Percentiles rank a stretch among this genome's conserved stretches.
Evolutionary conservation across 192 early-diverging fungal species (phyloP).

Genomic region (Piromyces finnis): DNA sequence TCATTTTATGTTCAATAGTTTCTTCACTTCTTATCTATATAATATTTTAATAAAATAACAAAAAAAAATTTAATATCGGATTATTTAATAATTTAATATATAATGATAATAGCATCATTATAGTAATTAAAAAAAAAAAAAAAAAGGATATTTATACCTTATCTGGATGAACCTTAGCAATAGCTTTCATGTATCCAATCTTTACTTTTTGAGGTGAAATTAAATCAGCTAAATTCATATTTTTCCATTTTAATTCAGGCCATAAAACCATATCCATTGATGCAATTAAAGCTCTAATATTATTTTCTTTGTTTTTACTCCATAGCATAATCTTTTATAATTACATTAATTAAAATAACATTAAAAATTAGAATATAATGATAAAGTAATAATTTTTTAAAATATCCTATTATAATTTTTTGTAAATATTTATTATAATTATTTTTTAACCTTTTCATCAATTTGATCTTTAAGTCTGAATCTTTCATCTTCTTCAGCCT

Average conservation of each 20-base stretch:
- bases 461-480: slow-evolving; percentile 59
- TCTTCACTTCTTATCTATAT: neutral
- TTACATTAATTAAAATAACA: too few relatives aligned
- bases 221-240: slow-evolving; percentile 66
- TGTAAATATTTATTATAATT: too few relatives aligned
- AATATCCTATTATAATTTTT: too few relatives aligned
- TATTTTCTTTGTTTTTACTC: slow-evolving; percentile 76
- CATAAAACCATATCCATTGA: slow-evolving; percentile 62
- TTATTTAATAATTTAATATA: too few relatives aligned
- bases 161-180: slow-evolving; percentile 85
- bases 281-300: slow-evolving; percentile 71
- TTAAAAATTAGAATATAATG: too few relatives aligned
- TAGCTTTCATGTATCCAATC: slow-evolving; percentile 79
- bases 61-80: too few relatives aligned
- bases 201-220: slow-evolving; percentile 75
- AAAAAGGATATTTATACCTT: too few relatives aligned
- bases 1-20: slow-evolving; percentile 66
- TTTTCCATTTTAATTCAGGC: slow-evolving; percentile 52
- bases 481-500: slow-evolving; percentile 42
- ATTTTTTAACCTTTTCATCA: too few relatives aligned
- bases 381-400: too few relatives aligned
- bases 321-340: slow-evolving; percentile 43
- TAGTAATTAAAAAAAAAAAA: neutral
- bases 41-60: too few relatives aligned
- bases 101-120: too few relatives aligned